Base-by-base conservation (phyloP, 202 grass and related monocot species). In the Musa balbisiana region DNA sequence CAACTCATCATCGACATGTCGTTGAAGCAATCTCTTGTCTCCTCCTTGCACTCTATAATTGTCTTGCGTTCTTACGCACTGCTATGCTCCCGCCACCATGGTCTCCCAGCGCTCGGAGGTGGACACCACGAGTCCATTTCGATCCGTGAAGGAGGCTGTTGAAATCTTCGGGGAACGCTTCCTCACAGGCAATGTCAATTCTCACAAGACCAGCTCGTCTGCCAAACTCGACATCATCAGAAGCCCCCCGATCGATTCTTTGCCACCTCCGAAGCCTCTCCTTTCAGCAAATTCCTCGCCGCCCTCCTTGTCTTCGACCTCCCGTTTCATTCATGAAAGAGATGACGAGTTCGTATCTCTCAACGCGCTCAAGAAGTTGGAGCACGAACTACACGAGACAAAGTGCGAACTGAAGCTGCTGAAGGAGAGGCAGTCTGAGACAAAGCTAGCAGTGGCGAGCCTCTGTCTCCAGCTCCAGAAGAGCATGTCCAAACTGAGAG, bases 71-170 rank as follows among this genome's bases (percentile, higher is more conserved):
- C 58, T 22, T 53, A 55, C 11, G n/a, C 56, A 16, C 2, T 20
- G 56, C 63, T 2, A 13, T 17, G 24, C 9, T 20, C 58, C 10
- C 22, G 64, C 22, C 9, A 52, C 27, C 1, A 65, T 65, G 63
- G n/a, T 3, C 22, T 43, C 25, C 60, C 71, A 52, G 29, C 81
- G 83, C 25, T 49, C 78, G 5, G 83, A 86, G 89, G 68, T 91
- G 19, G 89, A 91, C 85, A 86, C 83, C 33, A 83, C 81, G 62
- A 71, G 89, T 51, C 89, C 85, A 14, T 91, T 91, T 86, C 53
- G 43, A 80, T 88, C 85, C 2, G 89, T 91, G 72, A 80, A 84
- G 83, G 81, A 91, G 68, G 89, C 89, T 16, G 78, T 88, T 3
- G 80, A 78, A 68, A 75, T 82, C 24, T 91, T 91, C 21, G 67